Percentiles rank a stretch among this genome's conserved stretches.
Conservation (phyloP, 2,329 filamentous ascomycete species). For the Aspergillus novofumigatus region DNA sequence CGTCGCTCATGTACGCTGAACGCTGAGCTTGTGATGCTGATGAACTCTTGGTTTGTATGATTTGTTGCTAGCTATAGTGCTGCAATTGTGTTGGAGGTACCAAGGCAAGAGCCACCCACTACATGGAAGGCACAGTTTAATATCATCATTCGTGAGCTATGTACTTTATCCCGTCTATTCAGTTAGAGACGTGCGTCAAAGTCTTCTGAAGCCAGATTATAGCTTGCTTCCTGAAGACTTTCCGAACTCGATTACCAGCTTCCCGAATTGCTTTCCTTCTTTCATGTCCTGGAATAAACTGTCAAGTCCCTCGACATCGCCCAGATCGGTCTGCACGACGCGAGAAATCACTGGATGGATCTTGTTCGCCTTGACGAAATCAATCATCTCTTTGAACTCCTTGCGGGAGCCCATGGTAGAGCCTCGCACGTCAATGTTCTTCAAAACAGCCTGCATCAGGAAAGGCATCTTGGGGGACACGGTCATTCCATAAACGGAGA, state of each 20-base stretch:
- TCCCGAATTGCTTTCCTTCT: conserved; percentile 81
- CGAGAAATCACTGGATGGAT: conserved; percentile 75
- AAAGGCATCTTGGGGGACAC: conserved; percentile 79
- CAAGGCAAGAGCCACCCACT: background rate
- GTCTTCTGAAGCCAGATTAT: conserved; percentile 16
- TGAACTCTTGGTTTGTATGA: too few relatives aligned
- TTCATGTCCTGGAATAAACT: conserved; percentile 84
- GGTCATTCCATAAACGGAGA: conserved; percentile 90
- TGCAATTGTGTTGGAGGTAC: background rate
- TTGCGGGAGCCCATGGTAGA: conserved; percentile 86
- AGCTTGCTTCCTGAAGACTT: conserved; percentile 37
- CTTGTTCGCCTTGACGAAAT: conserved; percentile 69
- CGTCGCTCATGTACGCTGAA: background rate
- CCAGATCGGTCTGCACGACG: conserved; percentile 63
- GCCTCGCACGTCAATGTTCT: conserved; percentile 82
- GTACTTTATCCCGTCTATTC: background rate
- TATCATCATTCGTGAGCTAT: background rate
- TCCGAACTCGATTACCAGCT: conserved; percentile 73
- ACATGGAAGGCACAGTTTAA: background rate
- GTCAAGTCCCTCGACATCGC: conserved; percentile 75
- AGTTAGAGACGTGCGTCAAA: background rate
- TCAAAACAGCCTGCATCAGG: conserved; percentile 75
- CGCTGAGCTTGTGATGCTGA: background rate
- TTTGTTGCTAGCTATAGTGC: background rate
- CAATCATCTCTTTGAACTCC: conserved; percentile 88